Evolutionary conservation across 208 protist species (phyloP).

Genomic region (Hexamita inflata): DNA sequence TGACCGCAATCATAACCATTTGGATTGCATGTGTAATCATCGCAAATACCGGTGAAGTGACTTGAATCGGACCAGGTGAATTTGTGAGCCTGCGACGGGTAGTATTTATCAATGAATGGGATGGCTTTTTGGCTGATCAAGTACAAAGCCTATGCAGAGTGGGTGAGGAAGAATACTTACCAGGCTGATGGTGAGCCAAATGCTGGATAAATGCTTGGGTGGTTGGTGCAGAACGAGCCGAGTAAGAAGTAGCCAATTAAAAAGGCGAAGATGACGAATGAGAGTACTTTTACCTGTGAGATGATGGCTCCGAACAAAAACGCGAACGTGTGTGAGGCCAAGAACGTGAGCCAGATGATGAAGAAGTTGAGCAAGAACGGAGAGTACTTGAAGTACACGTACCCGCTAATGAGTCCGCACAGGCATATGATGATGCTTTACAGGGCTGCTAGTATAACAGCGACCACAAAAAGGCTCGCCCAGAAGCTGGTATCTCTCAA

Average conservation of each 20-base stretch:
- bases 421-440: neutral
- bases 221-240: neutral
- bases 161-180: neutral
- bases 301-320: neutral
- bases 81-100: neutral
- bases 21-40: neutral
- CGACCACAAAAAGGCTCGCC: neutral
- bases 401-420: neutral
- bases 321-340: neutral
- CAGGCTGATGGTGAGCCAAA: neutral
- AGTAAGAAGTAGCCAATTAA: neutral
- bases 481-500: neutral
- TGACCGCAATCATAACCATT: neutral
- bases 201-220: neutral
- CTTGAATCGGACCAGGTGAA: neutral
- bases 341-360: constrained; percentile 1
- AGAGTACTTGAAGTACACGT: neutral
- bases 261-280: neutral
- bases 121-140: neutral
- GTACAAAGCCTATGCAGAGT: neutral
- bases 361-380: neutral
- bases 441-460: neutral
- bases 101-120: neutral
- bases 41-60: neutral
- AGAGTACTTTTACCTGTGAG: neutral